Conservation (phyloP, 495 filamentous ascomycete genomes). For the Penicillium cosmopolitanum region DNA sequence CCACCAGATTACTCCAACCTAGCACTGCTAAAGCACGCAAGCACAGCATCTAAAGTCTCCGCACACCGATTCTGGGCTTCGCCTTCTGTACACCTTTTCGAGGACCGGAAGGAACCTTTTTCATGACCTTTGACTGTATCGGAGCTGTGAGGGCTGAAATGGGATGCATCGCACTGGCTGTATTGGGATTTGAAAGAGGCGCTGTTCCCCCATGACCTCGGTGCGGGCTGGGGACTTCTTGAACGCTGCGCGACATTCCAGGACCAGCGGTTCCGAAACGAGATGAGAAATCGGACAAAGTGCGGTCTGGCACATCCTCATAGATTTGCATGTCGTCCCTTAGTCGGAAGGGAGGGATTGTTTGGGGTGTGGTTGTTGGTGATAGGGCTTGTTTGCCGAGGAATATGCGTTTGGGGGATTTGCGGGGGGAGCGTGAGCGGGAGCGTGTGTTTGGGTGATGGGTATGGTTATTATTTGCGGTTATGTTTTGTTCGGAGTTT, state of each 20-base stretch:
- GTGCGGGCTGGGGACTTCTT: no score
- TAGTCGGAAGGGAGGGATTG: constrained; percentile 31
- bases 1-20: no score
- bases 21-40: background rate
- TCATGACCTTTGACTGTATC: background rate
- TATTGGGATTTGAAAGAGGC: background rate
- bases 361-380: constrained; percentile 27
- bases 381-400: constrained; percentile 37
- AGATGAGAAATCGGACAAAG: background rate
- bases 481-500: constrained; percentile 48
- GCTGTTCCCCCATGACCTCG: no score
- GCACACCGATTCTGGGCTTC: background rate
- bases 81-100: background rate
- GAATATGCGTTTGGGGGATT: constrained; percentile 14
- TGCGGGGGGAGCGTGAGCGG: background rate
- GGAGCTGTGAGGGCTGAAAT: background rate
- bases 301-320: constrained; percentile 39
- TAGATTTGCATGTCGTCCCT: constrained; percentile 44
- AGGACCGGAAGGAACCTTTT: background rate
- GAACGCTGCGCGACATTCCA: no score
- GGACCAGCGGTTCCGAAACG: no score
- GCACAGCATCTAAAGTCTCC: background rate
- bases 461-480: constrained; percentile 33
- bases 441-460: constrained; percentile 10
- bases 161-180: background rate